These are phyloP conservation scores for Trichophyton equinum DNA, from an alignment of 2,329 filamentous ascomycete species.

Conservation along the genomic window DNA sequence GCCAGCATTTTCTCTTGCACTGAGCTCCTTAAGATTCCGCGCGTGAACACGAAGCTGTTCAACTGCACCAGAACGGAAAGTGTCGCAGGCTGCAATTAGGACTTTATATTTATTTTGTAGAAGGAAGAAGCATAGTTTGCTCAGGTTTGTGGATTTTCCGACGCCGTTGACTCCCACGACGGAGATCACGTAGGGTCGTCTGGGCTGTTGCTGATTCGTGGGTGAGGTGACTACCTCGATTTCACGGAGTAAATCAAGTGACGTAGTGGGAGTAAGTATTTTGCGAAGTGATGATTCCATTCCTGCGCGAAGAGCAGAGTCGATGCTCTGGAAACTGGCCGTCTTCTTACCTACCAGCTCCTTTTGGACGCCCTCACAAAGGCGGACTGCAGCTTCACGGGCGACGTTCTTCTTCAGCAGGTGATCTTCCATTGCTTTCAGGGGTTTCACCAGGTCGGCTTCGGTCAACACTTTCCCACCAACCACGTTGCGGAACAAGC, in stretches of 20 bases:
- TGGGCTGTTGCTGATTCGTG: constrained; percentile 47
- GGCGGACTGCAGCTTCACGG: constrained; percentile 76
- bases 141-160: constrained; percentile 93
- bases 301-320: constrained; percentile 66
- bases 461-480: constrained; percentile 87
- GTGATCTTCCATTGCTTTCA: constrained; percentile 94
- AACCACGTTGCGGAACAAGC: constrained; percentile 86
- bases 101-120: constrained; percentile 95
- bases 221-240: constrained; percentile 68
- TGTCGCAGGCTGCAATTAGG: constrained; percentile 86
- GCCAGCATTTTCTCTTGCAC: constrained; percentile 64
- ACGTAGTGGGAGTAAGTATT: constrained; percentile 91
- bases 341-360: constrained; percentile 87
- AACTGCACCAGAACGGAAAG: constrained; percentile 91
- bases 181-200: constrained; percentile 88
- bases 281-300: constrained; percentile 89
- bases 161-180: constrained; percentile 98
- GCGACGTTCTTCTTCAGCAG: constrained; percentile 92
- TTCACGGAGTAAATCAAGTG: constrained; percentile 84
- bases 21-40: constrained; percentile 81
- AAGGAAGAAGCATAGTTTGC: constrained; percentile 96
- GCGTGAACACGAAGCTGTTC: constrained; percentile 95
- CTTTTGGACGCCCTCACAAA: constrained; percentile 83
- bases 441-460: constrained; percentile 76
- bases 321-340: constrained; percentile 77